A percentile compares a stretch with the other conserved stretches of the same genome.
These are phyloP conservation scores for Chaetoceros tenuissimus DNA, from an alignment of 108 stramenopile species.

Conservation along the genomic window DNA sequence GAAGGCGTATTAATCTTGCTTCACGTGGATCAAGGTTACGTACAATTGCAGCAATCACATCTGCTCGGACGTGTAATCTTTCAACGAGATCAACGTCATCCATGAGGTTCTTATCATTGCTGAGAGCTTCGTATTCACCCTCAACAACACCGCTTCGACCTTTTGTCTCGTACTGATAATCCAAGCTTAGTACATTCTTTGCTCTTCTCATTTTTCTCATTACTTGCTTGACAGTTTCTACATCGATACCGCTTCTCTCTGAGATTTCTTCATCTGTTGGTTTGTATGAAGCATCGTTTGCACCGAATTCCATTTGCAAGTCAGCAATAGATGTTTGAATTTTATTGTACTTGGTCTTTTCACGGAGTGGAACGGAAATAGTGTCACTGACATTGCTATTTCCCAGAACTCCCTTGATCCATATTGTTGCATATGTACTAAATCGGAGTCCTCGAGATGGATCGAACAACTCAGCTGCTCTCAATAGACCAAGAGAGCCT, in stretches of 20 bases:
- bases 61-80: slow-evolving; percentile 58
- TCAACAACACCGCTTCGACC: slow-evolving; percentile 35
- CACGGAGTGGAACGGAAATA: slow-evolving; percentile 51
- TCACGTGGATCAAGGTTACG: slow-evolving; percentile 54
- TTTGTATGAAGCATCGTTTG: slow-evolving; percentile 2
- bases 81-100: slow-evolving; percentile 61
- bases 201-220: slow-evolving; percentile 52
- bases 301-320: background rate
- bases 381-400: slow-evolving; percentile 41
- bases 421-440: slow-evolving; percentile 94
- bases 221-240: slow-evolving; percentile 29
- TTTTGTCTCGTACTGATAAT: slow-evolving; percentile 49
- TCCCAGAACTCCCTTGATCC: slow-evolving; percentile 86
- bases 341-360: slow-evolving; percentile 65
- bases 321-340: slow-evolving; percentile 13
- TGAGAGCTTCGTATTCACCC: slow-evolving; percentile 8
- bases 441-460: slow-evolving; percentile 82
- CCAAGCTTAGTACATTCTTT: slow-evolving; percentile 54
- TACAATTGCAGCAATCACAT: slow-evolving; percentile 61
- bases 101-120: slow-evolving; percentile 11
- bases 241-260: slow-evolving; percentile 29
- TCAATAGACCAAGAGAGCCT: slow-evolving; percentile 82
- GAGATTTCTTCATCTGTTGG: slow-evolving; percentile 39
- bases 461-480: slow-evolving; percentile 91
- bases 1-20: slow-evolving; percentile 55